phyloP scores from a whole-genome alignment of 73 alveolate genomes.

The Blepharisma japonicum region DNA sequence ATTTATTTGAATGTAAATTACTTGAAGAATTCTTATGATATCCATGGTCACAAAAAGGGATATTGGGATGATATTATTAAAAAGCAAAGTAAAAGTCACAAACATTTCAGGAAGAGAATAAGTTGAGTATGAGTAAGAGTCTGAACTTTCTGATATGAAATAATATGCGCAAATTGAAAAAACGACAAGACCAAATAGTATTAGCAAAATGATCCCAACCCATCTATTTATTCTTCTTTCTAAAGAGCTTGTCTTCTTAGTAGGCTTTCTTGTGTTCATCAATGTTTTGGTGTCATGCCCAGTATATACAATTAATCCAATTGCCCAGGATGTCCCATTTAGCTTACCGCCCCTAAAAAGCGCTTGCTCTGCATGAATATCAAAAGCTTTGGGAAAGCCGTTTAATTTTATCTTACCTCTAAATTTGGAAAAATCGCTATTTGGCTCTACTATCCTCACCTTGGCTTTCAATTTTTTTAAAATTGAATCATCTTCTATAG shows the following conservation, averaged over 20 bases:
- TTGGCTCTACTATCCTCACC: constrained; percentile 48
- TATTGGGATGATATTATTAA: constrained; percentile 49
- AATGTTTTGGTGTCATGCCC: constrained; percentile 77
- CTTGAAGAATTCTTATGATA: constrained; percentile 47
- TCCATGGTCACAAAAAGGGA: constrained; percentile 46
- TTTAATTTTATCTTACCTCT: constrained; percentile 52
- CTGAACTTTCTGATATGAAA: not conserved
- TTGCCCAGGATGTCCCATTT: not conserved
- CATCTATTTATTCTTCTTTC: not conserved
- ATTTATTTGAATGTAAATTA: constrained; percentile 51
- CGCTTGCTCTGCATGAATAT: constrained; percentile 40
- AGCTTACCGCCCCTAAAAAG: constrained; percentile 76
- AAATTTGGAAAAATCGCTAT: constrained; percentile 46
- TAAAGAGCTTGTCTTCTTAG: not conserved
- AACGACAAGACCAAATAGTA: not conserved
- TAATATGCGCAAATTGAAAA: not conserved
- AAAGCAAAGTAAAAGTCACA: constrained; percentile 56
- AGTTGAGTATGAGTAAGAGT: too few species aligned
- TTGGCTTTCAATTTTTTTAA: not conserved
- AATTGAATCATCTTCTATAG: not conserved
- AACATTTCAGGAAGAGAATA: constrained; percentile 9
- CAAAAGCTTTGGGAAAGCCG: constrained; percentile 48
- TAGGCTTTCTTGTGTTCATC: constrained; percentile 50
- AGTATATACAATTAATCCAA: constrained; percentile 35
- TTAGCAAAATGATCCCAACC: not conserved